These are phyloP conservation scores for Baorangia bicolor DNA, from an alignment of 768 basidiomycete genomes.

Conservation along the genomic window DNA sequence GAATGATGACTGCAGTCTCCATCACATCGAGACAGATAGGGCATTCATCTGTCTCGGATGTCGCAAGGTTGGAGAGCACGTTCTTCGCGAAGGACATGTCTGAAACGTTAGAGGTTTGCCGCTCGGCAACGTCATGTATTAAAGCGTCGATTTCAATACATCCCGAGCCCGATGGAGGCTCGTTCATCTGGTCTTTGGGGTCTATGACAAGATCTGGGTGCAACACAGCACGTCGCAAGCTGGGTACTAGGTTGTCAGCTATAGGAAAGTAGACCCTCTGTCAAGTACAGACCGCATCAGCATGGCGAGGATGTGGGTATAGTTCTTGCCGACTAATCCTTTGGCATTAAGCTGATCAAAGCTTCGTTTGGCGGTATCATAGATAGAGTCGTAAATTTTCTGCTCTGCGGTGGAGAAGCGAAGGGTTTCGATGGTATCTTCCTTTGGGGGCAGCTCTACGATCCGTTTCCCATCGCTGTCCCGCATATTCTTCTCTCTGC, in stretches of 20 bases:
- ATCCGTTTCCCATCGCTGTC: constrained; percentile 85
- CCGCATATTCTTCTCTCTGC: constrained; percentile 92
- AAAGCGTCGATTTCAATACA: constrained; percentile 60
- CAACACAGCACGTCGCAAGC: constrained; percentile 87
- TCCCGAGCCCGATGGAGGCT: constrained; percentile 29
- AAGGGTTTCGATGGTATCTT: constrained; percentile 71
- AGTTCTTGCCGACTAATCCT: constrained; percentile 76
- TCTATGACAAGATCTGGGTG: constrained; percentile 83
- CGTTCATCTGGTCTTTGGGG: constrained; percentile 39
- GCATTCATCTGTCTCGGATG: constrained; percentile 63
- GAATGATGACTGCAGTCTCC: constrained; percentile 67
- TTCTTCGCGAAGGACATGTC: constrained; percentile 56
- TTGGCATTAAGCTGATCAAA: constrained; percentile 80
- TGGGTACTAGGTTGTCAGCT: constrained; percentile 31
- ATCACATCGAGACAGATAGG: constrained; percentile 80
- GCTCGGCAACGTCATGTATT: constrained; percentile 51
- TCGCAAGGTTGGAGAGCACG: constrained; percentile 58
- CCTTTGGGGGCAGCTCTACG: constrained; percentile 85
- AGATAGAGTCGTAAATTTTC: constrained; percentile 88
- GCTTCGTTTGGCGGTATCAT: constrained; percentile 70
- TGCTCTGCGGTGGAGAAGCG: constrained; percentile 79
- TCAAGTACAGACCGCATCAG: constrained; percentile 71
- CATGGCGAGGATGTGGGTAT: constrained; percentile 90
- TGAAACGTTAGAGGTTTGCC: constrained; percentile 23
- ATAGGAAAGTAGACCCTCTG: neutral